Percentiles rank a stretch among this genome's conserved stretches.
phyloP scores from a whole-genome alignment of 2,329 filamentous ascomycete genomes.

The Zasmidium angulare region DNA sequence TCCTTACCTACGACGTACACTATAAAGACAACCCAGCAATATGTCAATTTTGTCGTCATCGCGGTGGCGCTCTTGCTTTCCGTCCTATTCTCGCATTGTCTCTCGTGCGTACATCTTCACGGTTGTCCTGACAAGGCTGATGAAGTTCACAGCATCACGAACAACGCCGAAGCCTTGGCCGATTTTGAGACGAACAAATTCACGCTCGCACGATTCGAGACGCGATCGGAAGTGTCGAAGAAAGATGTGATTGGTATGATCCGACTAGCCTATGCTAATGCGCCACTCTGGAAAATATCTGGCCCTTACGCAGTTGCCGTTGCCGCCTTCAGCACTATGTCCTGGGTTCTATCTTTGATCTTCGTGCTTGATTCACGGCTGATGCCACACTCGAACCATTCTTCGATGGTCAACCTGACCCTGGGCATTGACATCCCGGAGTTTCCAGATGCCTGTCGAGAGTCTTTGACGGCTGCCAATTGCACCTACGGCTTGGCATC shows the following conservation, averaged over 20 bases:
- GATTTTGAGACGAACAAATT: slow-evolving; percentile 1
- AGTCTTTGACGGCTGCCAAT: slow-evolving; percentile 2
- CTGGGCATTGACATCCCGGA: not conserved
- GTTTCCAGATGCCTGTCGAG: not conserved
- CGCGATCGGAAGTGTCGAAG: not conserved
- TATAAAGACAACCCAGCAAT: slow-evolving; percentile 7
- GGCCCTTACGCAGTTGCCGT: slow-evolving; percentile 4
- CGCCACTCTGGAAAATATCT: slow-evolving; percentile 1
- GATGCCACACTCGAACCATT: not conserved
- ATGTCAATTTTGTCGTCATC: slow-evolving; percentile 8
- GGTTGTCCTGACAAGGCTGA: not conserved
- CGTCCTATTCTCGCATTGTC: slow-evolving; percentile 3
- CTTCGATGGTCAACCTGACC: not conserved
- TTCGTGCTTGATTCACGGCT: slow-evolving; percentile 7
- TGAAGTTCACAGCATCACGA: not conserved
- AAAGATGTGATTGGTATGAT: slow-evolving; percentile 9
- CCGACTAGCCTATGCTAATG: not conserved
- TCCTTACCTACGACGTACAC: slow-evolving; percentile 1
- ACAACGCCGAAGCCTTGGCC: not conserved
- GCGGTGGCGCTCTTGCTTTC: slow-evolving; percentile 2
- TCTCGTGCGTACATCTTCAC: not conserved
- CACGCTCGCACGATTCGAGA: not conserved
- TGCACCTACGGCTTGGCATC: slow-evolving; percentile 7
- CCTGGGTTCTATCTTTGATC: slow-evolving; percentile 7
- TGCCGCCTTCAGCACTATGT: slow-evolving; percentile 5